phyloP scores from a whole-genome alignment of 208 protist species.

The Acanthamoeba royreba region DNA sequence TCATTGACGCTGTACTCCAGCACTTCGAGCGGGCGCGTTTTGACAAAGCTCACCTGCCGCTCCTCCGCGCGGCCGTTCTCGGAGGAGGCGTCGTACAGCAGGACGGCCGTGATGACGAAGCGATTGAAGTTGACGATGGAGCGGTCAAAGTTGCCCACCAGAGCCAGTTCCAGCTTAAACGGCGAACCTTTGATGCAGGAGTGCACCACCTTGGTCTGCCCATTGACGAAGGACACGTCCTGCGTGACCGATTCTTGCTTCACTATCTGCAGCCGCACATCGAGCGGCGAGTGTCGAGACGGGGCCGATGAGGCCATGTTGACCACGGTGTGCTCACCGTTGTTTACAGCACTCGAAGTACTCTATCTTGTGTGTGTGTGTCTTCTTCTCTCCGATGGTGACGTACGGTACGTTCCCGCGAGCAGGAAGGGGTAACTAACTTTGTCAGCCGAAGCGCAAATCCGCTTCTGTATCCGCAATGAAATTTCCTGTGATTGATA shows the following conservation, averaged over 20 bases:
- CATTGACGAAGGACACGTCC: background rate
- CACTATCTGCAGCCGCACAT: background rate
- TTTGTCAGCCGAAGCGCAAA: no score
- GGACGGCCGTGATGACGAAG: background rate
- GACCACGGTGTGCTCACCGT: no score
- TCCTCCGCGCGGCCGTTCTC: background rate
- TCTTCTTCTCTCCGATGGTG: no score
- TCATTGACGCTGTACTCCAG: conserved; percentile 3
- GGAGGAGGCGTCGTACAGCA: background rate
- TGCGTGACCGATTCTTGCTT: background rate
- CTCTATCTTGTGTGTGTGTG: no score
- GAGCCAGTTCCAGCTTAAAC: background rate
- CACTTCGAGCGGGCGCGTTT: background rate
- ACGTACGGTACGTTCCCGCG: no score
- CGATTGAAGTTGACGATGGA: background rate
- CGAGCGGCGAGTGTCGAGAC: no score
- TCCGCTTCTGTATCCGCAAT: no score
- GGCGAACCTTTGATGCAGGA: background rate
- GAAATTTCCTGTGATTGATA: background rate
- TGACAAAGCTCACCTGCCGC: background rate
- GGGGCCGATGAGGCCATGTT: no score
- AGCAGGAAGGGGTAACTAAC: no score
- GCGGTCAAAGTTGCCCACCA: background rate
- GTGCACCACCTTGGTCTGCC: background rate
- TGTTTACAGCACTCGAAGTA: no score